Conservation (phyloP, 176 grass and related monocot species). For the Guadua angustifolia region DNA sequence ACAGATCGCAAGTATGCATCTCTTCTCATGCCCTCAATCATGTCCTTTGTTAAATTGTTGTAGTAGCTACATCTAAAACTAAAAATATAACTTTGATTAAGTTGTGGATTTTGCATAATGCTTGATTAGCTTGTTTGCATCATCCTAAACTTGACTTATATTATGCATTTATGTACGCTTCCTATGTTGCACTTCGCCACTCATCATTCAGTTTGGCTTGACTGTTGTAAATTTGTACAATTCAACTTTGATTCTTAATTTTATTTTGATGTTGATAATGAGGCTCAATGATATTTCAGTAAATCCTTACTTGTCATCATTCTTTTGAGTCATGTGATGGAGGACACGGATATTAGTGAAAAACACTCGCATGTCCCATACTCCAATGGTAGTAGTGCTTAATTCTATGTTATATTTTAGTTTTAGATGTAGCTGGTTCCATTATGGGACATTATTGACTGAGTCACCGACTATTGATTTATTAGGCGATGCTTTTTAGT, state of each 20-base stretch:
- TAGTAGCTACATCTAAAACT: too few species aligned
- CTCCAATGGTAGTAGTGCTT: background rate
- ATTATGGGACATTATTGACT: conserved; percentile 14
- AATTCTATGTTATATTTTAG: background rate
- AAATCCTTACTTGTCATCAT: background rate
- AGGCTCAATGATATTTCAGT: conserved; percentile 11
- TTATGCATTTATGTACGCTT: background rate
- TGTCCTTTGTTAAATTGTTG: conserved; percentile 21
- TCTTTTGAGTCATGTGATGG: conserved; percentile 11
- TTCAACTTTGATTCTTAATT: background rate
- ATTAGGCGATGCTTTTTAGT: background rate
- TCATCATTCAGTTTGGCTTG: too few species aligned
- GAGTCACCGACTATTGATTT: background rate
- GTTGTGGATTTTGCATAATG: background rate
- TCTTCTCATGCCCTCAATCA: conserved; percentile 20
- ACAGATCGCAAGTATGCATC: conserved; percentile 59
- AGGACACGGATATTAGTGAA: background rate
- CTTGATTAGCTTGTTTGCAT: conserved; percentile 20
- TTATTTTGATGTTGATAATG: conserved; percentile 20
- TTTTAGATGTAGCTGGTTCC: conserved; percentile 1
- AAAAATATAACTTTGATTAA: conserved; percentile 23
- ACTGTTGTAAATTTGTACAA: too few species aligned
- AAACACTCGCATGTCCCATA: background rate
- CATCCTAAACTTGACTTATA: background rate
- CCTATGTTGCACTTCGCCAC: too few species aligned